Evolutionary conservation across 768 basidiomycete species (phyloP).

Genomic region (Hygrophoropsis aurantiaca): DNA sequence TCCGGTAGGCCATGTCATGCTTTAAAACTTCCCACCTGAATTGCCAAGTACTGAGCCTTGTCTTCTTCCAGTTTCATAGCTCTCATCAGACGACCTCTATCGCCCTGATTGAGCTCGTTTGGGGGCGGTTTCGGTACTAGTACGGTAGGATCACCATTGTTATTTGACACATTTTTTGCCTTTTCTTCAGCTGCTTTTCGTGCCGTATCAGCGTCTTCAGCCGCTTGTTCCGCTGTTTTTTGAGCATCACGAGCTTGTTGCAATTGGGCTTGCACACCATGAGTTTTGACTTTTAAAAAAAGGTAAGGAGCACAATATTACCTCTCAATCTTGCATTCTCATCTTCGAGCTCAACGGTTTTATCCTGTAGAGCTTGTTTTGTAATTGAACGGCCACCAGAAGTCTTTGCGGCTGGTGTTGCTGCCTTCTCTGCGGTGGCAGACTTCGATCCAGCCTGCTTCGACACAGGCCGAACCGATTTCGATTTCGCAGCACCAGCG

Average conservation of each 20-base stretch:
- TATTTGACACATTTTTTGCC: neutral
- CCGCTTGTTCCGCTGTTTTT: neutral
- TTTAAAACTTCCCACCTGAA: neutral
- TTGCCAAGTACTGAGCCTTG: neutral
- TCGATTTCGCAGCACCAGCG: too few relatives aligned
- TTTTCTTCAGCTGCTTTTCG: neutral
- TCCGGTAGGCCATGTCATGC: too few relatives aligned
- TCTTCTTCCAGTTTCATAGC: neutral
- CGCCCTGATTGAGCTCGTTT: neutral
- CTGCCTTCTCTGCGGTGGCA: too few relatives aligned
- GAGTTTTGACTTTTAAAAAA: neutral
- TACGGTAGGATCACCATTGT: too few relatives aligned
- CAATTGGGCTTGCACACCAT: neutral
- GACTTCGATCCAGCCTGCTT: too few relatives aligned
- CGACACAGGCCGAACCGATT: too few relatives aligned
- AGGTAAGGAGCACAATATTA: neutral
- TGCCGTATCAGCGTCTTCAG: neutral
- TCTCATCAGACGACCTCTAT: neutral
- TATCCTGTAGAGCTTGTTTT: neutral
- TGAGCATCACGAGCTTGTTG: neutral
- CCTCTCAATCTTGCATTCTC: too few relatives aligned
- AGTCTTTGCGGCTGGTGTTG: neutral
- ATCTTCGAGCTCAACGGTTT: neutral
- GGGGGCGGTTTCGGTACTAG: neutral
- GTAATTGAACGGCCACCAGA: too few relatives aligned